Evolutionary conservation across 2,329 filamentous ascomycete species (phyloP).

Genomic region (Teratosphaeria destructans): DNA sequence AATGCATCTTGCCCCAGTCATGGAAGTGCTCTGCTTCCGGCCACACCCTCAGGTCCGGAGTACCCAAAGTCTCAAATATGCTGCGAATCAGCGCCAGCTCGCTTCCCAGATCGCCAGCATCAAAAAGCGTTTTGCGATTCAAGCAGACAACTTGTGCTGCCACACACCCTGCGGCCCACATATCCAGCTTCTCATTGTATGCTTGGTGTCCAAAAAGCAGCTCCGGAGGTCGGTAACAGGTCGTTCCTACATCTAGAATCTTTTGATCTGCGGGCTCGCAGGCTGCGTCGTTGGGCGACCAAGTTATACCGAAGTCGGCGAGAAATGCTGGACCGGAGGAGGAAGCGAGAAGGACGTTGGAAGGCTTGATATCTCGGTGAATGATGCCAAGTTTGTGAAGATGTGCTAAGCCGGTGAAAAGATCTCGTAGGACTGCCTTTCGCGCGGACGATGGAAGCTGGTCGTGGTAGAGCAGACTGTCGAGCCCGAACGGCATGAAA

Average conservation of each 20-base stretch:
- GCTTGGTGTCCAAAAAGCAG: conserved; percentile 71
- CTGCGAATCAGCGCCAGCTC: conserved; percentile 84
- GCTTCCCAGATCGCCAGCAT: conserved; percentile 80
- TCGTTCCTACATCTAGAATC: conserved; percentile 87
- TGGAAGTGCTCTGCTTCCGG: conserved; percentile 63
- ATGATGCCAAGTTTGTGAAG: conserved; percentile 70
- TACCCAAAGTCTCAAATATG: conserved; percentile 86
- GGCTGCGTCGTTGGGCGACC: conserved; percentile 50
- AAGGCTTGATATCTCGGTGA: conserved; percentile 89
- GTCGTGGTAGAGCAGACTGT: conserved; percentile 47
- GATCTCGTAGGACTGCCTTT: conserved; percentile 48
- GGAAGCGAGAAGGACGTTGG: conserved; percentile 50
- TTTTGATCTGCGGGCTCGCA: conserved; percentile 60
- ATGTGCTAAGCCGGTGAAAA: conserved; percentile 60
- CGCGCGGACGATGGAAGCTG: conserved; percentile 23
- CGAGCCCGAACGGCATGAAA: conserved; percentile 65
- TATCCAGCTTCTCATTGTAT: conserved; percentile 66
- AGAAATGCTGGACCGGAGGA: conserved; percentile 62
- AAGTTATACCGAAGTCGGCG: conserved; percentile 87
- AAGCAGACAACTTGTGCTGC: conserved; percentile 61
- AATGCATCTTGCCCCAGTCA: conserved; percentile 81
- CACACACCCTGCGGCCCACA: conserved; percentile 82
- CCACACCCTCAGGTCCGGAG: conserved; percentile 70
- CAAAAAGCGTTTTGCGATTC: conserved; percentile 58
- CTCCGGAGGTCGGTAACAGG: conserved; percentile 82